These are phyloP conservation scores for Aspergillus sergii DNA, from an alignment of 2,329 filamentous ascomycete species.

Conservation along the genomic window DNA sequence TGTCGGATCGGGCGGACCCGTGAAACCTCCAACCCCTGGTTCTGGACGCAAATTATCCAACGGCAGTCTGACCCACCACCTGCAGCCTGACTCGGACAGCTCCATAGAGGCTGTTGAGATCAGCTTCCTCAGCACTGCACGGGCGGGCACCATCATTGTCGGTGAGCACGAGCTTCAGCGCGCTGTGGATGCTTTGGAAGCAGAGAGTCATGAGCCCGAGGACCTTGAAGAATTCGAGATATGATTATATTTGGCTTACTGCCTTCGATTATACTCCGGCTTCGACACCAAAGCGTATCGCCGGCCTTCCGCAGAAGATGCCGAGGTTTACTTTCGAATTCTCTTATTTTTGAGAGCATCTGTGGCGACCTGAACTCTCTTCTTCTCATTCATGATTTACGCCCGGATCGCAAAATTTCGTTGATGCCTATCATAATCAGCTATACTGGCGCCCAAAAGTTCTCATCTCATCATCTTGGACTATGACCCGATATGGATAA, in stretches of 20 bases:
- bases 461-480: neutral
- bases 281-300: neutral
- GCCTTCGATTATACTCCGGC: no score
- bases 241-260: constrained; percentile 29
- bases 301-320: neutral
- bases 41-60: constrained; percentile 11
- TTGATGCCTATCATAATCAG: neutral
- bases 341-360: neutral
- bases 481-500: neutral
- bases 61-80: constrained; percentile 28
- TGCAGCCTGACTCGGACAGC: constrained; percentile 34
- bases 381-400: neutral
- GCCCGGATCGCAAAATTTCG: neutral
- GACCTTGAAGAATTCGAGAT: constrained; percentile 17
- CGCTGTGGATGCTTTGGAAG: constrained; percentile 69
- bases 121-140: constrained; percentile 86
- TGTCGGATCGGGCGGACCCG: constrained; percentile 17
- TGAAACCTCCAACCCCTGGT: constrained; percentile 15
- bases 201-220: constrained; percentile 33
- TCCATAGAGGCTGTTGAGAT: constrained; percentile 65
- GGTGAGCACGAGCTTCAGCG: constrained; percentile 71
- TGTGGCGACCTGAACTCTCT: neutral
- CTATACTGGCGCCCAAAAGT: neutral
- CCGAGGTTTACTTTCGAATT: neutral
- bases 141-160: constrained; percentile 87